Conservation (phyloP, 2,329 filamentous ascomycete genomes). For the Sordariomycetes sp. region DNA sequence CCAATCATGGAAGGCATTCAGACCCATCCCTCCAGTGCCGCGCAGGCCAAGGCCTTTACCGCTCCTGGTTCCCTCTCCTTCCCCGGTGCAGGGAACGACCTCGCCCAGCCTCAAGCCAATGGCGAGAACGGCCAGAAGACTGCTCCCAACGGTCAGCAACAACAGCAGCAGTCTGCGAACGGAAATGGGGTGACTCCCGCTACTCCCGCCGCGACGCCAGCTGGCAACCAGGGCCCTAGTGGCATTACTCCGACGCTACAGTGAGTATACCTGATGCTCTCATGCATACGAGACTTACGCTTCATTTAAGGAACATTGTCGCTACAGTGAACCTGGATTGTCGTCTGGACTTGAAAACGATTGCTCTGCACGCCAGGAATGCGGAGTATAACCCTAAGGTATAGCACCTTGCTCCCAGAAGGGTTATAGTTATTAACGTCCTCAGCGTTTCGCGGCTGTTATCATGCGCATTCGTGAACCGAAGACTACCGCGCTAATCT, state of each 20-base stretch:
- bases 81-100: constrained; percentile 71
- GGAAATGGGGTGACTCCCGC: constrained; percentile 77
- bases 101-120: constrained; percentile 71
- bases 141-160: constrained; percentile 34
- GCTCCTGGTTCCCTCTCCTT: constrained; percentile 88
- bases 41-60: constrained; percentile 93
- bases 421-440: constrained; percentile 18
- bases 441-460: constrained; percentile 90
- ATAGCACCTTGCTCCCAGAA: constrained; percentile 28
- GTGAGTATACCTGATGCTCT: constrained; percentile 37
- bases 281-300: constrained; percentile 48
- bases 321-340: constrained; percentile 98
- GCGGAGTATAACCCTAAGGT: constrained; percentile 99
- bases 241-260: constrained; percentile 90
- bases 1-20: constrained; percentile 77
- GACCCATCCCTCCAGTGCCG: constrained; percentile 83
- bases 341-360: constrained; percentile 96
- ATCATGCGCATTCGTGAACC: constrained; percentile 99
- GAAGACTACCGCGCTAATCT: constrained; percentile 96
- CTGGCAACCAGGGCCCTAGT: constrained; percentile 71
- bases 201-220: constrained; percentile 88
- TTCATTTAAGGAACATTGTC: constrained; percentile 80
- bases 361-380: constrained; percentile 94
- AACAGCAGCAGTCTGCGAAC: constrained; percentile 51
- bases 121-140: constrained; percentile 40